phyloP scores from a whole-genome alignment of 2,329 filamentous ascomycete genomes.

The Sclerotinia minor region DNA sequence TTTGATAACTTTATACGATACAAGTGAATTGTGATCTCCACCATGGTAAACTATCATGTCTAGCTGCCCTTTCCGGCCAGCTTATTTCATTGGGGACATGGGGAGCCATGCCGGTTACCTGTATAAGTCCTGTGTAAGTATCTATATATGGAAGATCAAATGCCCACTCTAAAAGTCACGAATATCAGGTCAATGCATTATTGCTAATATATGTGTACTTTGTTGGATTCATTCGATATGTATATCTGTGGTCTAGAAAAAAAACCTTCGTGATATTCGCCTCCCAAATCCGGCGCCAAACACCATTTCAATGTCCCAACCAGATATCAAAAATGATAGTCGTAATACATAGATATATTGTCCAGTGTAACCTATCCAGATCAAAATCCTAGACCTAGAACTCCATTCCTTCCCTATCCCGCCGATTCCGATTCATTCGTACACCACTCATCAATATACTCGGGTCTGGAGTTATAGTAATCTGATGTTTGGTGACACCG shows the following conservation, averaged over 20 bases:
- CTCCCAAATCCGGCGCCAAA: conserved; percentile 6
- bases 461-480: conserved; percentile 37
- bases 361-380: not conserved
- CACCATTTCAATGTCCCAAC: conserved; percentile 17
- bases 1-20: not conserved
- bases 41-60: not conserved
- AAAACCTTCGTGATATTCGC: not conserved
- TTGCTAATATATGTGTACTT: conserved; percentile 1
- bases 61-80: too few species aligned
- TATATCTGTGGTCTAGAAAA: conserved; percentile 6
- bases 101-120: not conserved
- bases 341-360: not conserved
- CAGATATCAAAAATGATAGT: conserved; percentile 17
- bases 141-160: not conserved
- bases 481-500: conserved; percentile 41
- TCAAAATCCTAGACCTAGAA: conserved; percentile 5
- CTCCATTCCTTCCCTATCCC: conserved; percentile 27
- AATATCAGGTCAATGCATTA: not conserved
- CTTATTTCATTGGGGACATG: not conserved
- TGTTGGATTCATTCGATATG: not conserved
- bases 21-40: not conserved
- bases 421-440: conserved; percentile 8
- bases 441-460: conserved; percentile 24
- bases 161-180: not conserved
- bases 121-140: too few species aligned